phyloP scores from a whole-genome alignment of 371 early-diverging fungal genomes.

The Lichtheimia corymbifera region DNA sequence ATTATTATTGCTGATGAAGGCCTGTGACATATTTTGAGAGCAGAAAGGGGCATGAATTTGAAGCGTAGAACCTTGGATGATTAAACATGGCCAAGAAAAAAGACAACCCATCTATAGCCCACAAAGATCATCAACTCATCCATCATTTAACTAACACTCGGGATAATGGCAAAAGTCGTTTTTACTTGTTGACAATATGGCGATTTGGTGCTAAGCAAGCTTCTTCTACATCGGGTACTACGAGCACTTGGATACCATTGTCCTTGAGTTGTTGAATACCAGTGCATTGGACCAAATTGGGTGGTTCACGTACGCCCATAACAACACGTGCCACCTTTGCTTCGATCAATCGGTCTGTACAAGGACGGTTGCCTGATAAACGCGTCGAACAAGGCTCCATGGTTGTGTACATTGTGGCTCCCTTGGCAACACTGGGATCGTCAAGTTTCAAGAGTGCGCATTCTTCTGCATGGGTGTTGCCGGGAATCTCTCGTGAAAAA shows the following conservation, averaged over 20 bases:
- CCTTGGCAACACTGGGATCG: slow-evolving; percentile 11
- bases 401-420: slow-evolving; percentile 80
- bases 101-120: too few species aligned
- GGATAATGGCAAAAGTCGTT: too few species aligned
- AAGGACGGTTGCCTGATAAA: slow-evolving; percentile 75
- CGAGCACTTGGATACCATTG: slow-evolving; percentile 65
- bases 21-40: too few species aligned
- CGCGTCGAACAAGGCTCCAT: slow-evolving; percentile 91
- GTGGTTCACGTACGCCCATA: slow-evolving; percentile 87
- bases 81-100: too few species aligned
- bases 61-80: too few species aligned
- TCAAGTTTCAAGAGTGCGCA: slow-evolving; percentile 72
- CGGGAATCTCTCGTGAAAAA: slow-evolving; percentile 85
- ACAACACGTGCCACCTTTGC: slow-evolving; percentile 78
- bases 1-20: too few species aligned
- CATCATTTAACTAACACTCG: too few species aligned
- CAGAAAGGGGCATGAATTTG: too few species aligned
- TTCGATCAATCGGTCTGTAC: slow-evolving; percentile 68
- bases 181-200: slow-evolving; percentile 49
- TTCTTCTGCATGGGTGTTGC: slow-evolving; percentile 94
- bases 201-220: slow-evolving; percentile 72
- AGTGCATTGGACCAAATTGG: slow-evolving; percentile 75
- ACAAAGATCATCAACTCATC: too few species aligned
- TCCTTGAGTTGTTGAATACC: slow-evolving; percentile 63
- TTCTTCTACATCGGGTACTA: slow-evolving; percentile 70